Conservation (phyloP, 2,329 filamentous ascomycete species). For the Penicillium sp. region DNA sequence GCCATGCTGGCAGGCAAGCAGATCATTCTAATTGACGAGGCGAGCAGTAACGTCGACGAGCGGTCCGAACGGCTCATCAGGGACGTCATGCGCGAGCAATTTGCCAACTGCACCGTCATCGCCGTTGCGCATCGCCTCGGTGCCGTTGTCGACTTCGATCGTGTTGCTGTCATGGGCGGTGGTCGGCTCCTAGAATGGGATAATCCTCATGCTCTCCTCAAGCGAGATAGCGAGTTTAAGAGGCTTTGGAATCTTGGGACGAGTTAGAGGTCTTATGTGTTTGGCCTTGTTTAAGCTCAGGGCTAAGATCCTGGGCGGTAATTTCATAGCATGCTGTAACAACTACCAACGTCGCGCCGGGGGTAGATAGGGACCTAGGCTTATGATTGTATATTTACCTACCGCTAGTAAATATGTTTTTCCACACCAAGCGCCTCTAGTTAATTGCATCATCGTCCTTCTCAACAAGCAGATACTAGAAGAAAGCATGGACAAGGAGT, state of each 20-base stretch:
- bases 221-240: background rate
- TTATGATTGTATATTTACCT: too few relatives aligned
- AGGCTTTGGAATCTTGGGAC: background rate
- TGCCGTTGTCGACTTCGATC: background rate
- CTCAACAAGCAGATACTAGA: background rate
- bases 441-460: background rate
- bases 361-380: too few relatives aligned
- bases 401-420: background rate
- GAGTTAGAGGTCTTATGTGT: background rate
- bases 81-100: background rate
- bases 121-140: background rate
- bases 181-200: background rate
- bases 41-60: background rate
- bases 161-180: background rate
- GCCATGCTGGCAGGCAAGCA: background rate
- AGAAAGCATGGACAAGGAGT: background rate
- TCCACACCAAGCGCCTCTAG: background rate
- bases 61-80: background rate
- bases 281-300: background rate
- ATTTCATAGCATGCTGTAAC: too few relatives aligned
- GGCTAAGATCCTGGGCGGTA: too few relatives aligned
- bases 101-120: background rate
- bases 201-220: background rate
- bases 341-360: too few relatives aligned
- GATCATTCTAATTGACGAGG: background rate